phyloP scores from a whole-genome alignment of 805 yeast genomes.

The Candida parachauliodes region DNA sequence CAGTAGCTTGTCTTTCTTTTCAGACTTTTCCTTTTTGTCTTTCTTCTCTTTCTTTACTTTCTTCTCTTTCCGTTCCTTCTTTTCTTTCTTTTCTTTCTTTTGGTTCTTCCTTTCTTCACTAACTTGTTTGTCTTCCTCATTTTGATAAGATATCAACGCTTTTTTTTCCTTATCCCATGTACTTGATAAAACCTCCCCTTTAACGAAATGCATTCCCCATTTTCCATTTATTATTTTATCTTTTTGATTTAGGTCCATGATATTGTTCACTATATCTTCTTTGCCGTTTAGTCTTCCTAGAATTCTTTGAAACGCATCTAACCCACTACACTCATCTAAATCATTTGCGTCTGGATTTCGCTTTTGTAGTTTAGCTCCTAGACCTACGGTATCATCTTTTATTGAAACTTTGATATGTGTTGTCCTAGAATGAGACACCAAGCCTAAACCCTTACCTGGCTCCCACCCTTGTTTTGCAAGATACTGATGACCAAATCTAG shows the following conservation, averaged over 20 bases:
- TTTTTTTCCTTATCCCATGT: constrained; percentile 70
- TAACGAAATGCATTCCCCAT: constrained; percentile 85
- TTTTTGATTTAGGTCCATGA: constrained; percentile 63
- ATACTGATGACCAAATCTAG: constrained; percentile 85
- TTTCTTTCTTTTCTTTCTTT: constrained; percentile 21
- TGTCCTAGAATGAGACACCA: constrained; percentile 60
- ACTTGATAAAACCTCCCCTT: constrained; percentile 78
- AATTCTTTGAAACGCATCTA: constrained; percentile 89
- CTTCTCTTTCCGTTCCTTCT: constrained; percentile 12
- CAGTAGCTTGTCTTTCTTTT: constrained; percentile 19
- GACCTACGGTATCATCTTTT: constrained; percentile 80
- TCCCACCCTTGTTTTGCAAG: constrained; percentile 84
- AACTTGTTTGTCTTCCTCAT: constrained; percentile 14
- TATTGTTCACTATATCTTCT: constrained; percentile 61
- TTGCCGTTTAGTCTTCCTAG: constrained; percentile 87
- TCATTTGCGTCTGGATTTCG: constrained; percentile 66
- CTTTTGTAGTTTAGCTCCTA: constrained; percentile 77
- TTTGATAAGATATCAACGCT: constrained; percentile 14
- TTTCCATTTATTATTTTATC: constrained; percentile 76
- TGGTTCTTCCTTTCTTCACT: constrained; percentile 23
- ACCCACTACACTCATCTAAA: constrained; percentile 81
- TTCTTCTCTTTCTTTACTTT: constrained; percentile 19
- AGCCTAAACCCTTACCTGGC: constrained; percentile 87
- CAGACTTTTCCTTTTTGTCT: constrained; percentile 25
- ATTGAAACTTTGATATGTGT: constrained; percentile 79